Evolutionary conservation across 2,329 filamentous ascomycete genomes (phyloP).

Genomic region (Aspergillus ruber): DNA sequence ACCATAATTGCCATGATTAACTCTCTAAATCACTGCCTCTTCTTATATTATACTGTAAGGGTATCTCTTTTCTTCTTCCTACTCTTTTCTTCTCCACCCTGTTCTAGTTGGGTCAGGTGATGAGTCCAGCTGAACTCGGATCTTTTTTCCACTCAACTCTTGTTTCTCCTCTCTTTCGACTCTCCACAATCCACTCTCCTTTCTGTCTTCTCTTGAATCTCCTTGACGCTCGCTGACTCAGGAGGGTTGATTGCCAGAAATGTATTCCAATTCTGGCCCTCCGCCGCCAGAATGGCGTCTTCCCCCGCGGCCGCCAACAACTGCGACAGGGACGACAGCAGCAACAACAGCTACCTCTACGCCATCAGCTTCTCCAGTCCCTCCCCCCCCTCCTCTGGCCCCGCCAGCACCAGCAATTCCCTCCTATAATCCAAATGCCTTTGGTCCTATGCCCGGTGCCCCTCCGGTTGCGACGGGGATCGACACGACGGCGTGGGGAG

Average conservation of each 20-base stretch:
- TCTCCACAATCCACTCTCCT: background rate
- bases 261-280: conserved; percentile 26
- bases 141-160: background rate
- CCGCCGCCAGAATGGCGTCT: conserved; percentile 36
- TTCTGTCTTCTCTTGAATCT: background rate
- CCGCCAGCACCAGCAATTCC: conserved; percentile 11
- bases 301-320: conserved; percentile 7
- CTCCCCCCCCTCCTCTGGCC: conserved; percentile 19
- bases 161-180: conserved; percentile 2
- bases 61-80: background rate
- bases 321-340: conserved; percentile 14
- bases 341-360: conserved; percentile 7
- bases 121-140: background rate
- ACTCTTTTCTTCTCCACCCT: background rate
- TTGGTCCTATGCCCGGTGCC: conserved; percentile 27
- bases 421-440: conserved; percentile 29
- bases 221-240: background rate
- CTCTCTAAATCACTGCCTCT: background rate
- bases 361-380: conserved; percentile 5
- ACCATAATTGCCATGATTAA: background rate
- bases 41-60: too few relatives aligned
- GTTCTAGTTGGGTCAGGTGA: background rate
- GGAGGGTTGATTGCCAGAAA: conserved; percentile 11
- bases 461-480: conserved; percentile 9
- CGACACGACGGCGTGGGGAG: conserved; percentile 38